Evolutionary conservation across 192 early-diverging fungal species (phyloP), one percentile per base, ranked within the genome.

Genomic region (Coemansia sp.): DNA sequence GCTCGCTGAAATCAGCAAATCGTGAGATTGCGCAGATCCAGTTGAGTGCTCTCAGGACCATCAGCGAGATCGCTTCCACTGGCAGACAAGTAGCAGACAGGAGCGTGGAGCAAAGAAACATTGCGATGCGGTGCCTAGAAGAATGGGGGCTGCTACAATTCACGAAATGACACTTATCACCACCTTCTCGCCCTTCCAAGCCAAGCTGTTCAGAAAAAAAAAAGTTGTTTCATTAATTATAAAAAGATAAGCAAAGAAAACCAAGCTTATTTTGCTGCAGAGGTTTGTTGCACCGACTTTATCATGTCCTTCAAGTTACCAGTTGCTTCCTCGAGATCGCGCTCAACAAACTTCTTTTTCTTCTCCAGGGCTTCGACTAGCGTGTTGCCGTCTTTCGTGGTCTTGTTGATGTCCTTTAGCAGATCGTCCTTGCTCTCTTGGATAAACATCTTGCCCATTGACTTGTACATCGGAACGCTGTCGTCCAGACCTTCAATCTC

Each of bases 371-470:
- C 81, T 24, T 70, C 59, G 9, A 72, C 30, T 34, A 78, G 41
- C 12, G 60, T 53, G 9, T 49, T 49, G 7, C 67, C 38, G 23
- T 72, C 60, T 0, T 53, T 45, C 0, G 73, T 62, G 41, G 60
- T 59, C 63, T 66, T 60, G n/a, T 64, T 62, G 15, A 84, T 71
- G 24, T 75, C 81, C 35, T 69, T 63, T 16, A 78, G 56, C 18
- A 84, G 18, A 6, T 39, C 62, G 24, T 61, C 68, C 58, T 76
- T 74, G 59, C 41, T 60, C 36, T 75, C 81, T 39, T 78, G 76
- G 26, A 78, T 61, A 63, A 84, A 84, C 80, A 84, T 84, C 64
- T 84, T 84, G 64, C 81, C 81, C 46, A 78, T 69, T 20, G 76
- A 75, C 55, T 71, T 78, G 70, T 84, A 84, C 26, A 78, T 36